Percentiles rank a stretch among this genome's conserved stretches.
Conservation (phyloP, 495 filamentous ascomycete species). For the Aspergillus nidulans region DNA sequence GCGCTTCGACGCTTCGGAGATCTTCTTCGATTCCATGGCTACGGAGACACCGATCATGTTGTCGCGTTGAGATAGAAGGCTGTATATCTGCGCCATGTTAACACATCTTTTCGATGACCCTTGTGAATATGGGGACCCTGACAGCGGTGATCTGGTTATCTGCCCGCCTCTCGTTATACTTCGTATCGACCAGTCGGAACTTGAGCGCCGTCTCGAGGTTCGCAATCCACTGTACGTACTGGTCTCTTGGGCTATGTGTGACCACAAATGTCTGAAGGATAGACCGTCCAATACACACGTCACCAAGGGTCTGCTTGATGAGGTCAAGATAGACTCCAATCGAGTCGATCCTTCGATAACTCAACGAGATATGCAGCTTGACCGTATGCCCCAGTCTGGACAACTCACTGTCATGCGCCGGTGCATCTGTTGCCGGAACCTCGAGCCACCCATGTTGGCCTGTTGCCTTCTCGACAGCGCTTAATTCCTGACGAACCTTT, state of each 20-base stretch:
- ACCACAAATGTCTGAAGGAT: neutral
- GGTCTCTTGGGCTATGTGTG: neutral
- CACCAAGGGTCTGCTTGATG: neutral
- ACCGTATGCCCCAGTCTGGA: slow-evolving; percentile 6
- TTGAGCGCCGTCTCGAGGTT: slow-evolving; percentile 3
- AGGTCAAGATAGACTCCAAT: neutral
- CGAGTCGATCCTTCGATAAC: slow-evolving; percentile 1
- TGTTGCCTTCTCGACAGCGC: slow-evolving; percentile 10
- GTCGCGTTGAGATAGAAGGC: slow-evolving; percentile 10
- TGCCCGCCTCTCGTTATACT: slow-evolving; percentile 6
- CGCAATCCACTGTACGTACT: slow-evolving; percentile 6
- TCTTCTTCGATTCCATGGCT: slow-evolving; percentile 13
- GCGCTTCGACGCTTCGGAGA: slow-evolving; percentile 11
- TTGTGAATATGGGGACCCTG: neutral
- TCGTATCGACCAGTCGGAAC: slow-evolving; percentile 6
- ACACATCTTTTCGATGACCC: too few species aligned
- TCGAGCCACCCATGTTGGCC: slow-evolving; percentile 13
- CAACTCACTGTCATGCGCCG: slow-evolving; percentile 13
- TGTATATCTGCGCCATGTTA: slow-evolving; percentile 1
- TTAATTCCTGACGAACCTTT: slow-evolving; percentile 11
- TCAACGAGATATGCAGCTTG: slow-evolving; percentile 9
- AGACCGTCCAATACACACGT: neutral
- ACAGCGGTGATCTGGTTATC: slow-evolving; percentile 14
- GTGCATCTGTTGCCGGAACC: slow-evolving; percentile 8
- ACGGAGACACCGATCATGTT: slow-evolving; percentile 15